Base-by-base conservation (phyloP, 441 rosid species). In the Pelargonium myrrhifolium region DNA sequence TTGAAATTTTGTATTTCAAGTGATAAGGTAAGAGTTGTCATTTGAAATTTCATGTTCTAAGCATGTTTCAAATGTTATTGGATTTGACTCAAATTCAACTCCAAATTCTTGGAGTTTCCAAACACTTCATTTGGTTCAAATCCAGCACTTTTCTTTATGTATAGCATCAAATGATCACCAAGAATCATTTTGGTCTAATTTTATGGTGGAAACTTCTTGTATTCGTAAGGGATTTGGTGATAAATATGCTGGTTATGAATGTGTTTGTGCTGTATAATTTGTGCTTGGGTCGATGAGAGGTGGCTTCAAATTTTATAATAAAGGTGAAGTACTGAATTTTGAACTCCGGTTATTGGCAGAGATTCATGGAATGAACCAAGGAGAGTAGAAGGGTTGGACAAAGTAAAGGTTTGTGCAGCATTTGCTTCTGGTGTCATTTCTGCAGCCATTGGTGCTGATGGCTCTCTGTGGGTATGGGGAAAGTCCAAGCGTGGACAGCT, bases 381-480 rank as follows among this genome's bases (percentile, higher is more conserved):
- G 81, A 86, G 76, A 74, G 97, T 94, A 21, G 79, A 78, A 77
- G 89, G 92, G 53, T 76, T 89, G 73, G 85, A 78, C 73, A 59
- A 72, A 24, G 88, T 88, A 53, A 82, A 49, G 39, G 91, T 85
- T 51, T 21, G 77, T 40, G 68, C 81, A 15, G 89, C 91, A 21
- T 92, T 75, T 82, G 97, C 97, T n/a, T 92, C 98, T 62, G 98
- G 94, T 40, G 98, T 91, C 62, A 68, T 88, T 62, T 91, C 99
- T 65, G 85, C 94, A 0, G 96, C 87, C 55, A 78, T 89, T 20
- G 96, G 84, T 68, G 80, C 80, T 47, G 91, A 92, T 68, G 94
- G 96, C 31, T 89, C 96, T 26, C 71, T 94, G 79, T 94, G 98
- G 97, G 90, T 88, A 12, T 94, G 97, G 98, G 99, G 98, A 6